Base-by-base conservation (phyloP, 2,329 filamentous ascomycete genomes). In the Fusarium drepaniforme region DNA sequence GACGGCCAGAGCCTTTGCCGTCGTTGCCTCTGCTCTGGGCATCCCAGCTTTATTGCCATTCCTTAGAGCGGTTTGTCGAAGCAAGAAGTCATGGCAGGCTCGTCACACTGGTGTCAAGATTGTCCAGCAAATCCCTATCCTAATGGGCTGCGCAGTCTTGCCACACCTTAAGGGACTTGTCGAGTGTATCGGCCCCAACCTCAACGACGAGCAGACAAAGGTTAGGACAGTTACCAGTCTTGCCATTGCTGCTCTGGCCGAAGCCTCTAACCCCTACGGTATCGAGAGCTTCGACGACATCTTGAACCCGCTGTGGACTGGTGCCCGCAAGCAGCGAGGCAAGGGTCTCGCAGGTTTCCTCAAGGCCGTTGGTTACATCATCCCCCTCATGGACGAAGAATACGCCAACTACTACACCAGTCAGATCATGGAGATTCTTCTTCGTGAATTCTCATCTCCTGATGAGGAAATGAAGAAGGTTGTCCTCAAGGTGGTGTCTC, bases 381-480 rank as follows among this genome's bases (percentile, higher is more conserved):
- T 99, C 73, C 97, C 97, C 6, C 90, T 99, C 63, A 99, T 99
- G 97, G 97, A 99, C 85, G 97, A 99, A 84, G 97, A 99, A 81
- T 98, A 98, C 83, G 96, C 97, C 84, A 98, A 98, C 82, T 99
- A 99, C 86, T 99, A 99, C 81, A 98, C 97, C 11, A 94, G 92
- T 77, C 96, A 99, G 83, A 98, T 99, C 80, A 98, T 99, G 96
- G 97, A 98, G 83, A 98, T 98, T 79, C 87, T 99, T 16, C 90
- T 98, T 35, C 92, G 97, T 79, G 97, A 99, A 82, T 99, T 99
- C 80, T 94, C 95, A 8, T 98, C 96, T 1, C 97, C 97, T 0
- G 97, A 99, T 76, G 97, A 99, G 84, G 97, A 99, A 84, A 99
- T 99, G 97, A 99, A 98, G 86, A 99, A 99, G 86, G 97, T 99